These are phyloP conservation scores for Fusarium floridanum DNA, from an alignment of 2,329 filamentous ascomycete genomes.

Conservation along the genomic window DNA sequence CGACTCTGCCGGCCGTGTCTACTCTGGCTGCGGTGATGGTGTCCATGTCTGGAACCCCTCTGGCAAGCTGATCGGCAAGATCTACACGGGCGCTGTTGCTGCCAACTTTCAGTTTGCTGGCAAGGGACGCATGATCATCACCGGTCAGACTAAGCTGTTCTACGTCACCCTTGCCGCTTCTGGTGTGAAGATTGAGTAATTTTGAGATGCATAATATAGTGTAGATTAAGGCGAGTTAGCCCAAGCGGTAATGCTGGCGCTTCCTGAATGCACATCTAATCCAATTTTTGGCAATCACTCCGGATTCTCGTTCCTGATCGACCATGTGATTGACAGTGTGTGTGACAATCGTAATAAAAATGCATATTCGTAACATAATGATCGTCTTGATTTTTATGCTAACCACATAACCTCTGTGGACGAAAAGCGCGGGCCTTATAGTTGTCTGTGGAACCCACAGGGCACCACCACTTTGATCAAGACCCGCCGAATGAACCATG, in stretches of 20 bases:
- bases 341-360: neutral
- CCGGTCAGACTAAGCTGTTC: slow-evolving; percentile 52
- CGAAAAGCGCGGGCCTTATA: neutral
- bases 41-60: slow-evolving; percentile 62
- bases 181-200: neutral
- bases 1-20: slow-evolving; percentile 68
- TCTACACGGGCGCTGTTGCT: slow-evolving; percentile 60
- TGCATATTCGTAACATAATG: neutral
- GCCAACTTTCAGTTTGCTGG: slow-evolving; percentile 62
- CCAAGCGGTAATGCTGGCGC: neutral
- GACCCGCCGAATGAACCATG: too few species aligned
- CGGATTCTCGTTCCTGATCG: neutral
- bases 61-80: slow-evolving; percentile 67
- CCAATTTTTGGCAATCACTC: neutral
- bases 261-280: neutral
- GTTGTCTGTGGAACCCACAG: neutral
- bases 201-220: neutral
- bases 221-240: neutral
- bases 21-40: slow-evolving; percentile 62
- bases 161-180: slow-evolving; percentile 46
- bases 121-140: slow-evolving; percentile 52
- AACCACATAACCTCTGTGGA: neutral
- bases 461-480: too few species aligned
- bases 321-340: neutral
- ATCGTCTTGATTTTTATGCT: neutral